Evolutionary conservation across 805 yeast species (phyloP), one percentile per base, ranked within the genome.

Genomic region (Ogataea dorogensis): DNA sequence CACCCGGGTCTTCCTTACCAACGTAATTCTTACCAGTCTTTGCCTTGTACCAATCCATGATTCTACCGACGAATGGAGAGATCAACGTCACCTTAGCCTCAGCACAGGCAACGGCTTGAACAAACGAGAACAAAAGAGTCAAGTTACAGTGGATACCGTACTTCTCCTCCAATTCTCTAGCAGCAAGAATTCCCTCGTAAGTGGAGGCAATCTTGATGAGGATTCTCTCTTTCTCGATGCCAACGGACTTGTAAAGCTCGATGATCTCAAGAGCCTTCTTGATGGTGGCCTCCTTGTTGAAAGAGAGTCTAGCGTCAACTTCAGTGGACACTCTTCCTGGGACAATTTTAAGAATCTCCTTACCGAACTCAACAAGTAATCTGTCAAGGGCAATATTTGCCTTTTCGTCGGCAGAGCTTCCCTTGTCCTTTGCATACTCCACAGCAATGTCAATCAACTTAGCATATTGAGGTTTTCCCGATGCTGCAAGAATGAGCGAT

Each of bases 261-360:
- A 93, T 93, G 72, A 93, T 77, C 63, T 88, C 82, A 47, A 87
- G 71, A 39, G 98, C 99, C 78, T 93, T 93, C 70, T 79, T 77
- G 65, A 93, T 75, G 53, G 98, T 88, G 51, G 85, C 97, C 47
- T 87, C 85, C 65, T 83, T 93, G 77, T 93, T 89, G 64, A 88
- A 93, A 24, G 98, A 91, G 58, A 93, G 79, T 70, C 96, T 86
- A 43, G 99, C 98, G 61, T 93, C 99, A 45, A 93, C 98, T 74
- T 93, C 99, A 46, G 99, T 93, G 42, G 97, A 88, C 42, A 93
- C 98, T 73, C 98, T 84, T 59, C 99, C 99, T 53, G 99, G 99
- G 37, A 93, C 96, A 61, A 93, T 86, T 61, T 78, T 75, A 61
- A 93, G 75, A 61, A 93, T 93, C 70, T 86, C 89, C 59, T 77